Conservation (phyloP, 768 basidiomycete species). For the Lentinula raphanica region DNA sequence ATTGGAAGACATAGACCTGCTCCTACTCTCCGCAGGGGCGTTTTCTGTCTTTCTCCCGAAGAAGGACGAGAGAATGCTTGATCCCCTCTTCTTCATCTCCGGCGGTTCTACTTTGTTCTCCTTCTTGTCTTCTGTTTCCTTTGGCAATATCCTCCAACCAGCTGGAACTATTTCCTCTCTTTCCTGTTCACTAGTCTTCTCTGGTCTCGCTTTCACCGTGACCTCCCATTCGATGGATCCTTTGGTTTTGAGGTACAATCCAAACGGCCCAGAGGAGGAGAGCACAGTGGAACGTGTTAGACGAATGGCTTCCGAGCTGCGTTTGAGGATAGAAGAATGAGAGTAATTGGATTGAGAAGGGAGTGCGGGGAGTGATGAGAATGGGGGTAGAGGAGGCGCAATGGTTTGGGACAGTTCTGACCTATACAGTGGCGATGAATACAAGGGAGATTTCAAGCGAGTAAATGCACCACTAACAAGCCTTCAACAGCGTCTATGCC, state of each 20-base stretch:
- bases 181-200: constrained; percentile 34
- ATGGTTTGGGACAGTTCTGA: background rate
- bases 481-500: constrained; percentile 48
- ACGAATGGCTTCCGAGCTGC: constrained; percentile 55
- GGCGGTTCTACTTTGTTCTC: constrained; percentile 14
- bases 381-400: constrained; percentile 4
- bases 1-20: too few species aligned
- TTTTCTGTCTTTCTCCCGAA: constrained; percentile 45
- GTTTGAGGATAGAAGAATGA: constrained; percentile 53
- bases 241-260: constrained; percentile 63
- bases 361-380: background rate
- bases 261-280: constrained; percentile 58
- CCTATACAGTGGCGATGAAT: background rate
- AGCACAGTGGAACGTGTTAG: constrained; percentile 56
- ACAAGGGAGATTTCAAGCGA: background rate
- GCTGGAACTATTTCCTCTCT: constrained; percentile 55
- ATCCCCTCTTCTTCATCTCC: constrained; percentile 48
- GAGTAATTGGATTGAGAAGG: constrained; percentile 43
- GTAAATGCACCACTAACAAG: constrained; percentile 48
- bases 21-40: constrained; percentile 19
- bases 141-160: constrained; percentile 70
- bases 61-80: constrained; percentile 64
- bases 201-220: constrained; percentile 51
- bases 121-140: constrained; percentile 32
- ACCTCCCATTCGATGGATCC: constrained; percentile 76